Percentiles rank a stretch among this genome's conserved stretches.
Evolutionary conservation across 192 early-diverging fungal genomes (phyloP).

Genomic region (Coemansia umbellata): DNA sequence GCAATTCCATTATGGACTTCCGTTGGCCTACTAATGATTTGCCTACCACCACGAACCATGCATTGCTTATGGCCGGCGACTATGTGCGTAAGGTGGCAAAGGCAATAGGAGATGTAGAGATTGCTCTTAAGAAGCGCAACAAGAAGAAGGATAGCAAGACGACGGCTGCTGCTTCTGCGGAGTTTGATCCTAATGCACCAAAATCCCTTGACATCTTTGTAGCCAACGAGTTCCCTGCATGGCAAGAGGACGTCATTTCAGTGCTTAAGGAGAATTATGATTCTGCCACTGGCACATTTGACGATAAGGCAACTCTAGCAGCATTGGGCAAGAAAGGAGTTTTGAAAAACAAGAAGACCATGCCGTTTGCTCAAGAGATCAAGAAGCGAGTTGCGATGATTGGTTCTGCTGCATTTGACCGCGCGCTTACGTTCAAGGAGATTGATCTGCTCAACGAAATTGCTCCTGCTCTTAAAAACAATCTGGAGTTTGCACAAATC

Average conservation of each 20-base stretch:
- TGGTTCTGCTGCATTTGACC: conserved; percentile 73
- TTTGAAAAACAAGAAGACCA: conserved; percentile 92
- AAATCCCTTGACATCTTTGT: conserved; percentile 78
- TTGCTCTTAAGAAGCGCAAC: conserved; percentile 53
- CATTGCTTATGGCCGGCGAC: conserved; percentile 66
- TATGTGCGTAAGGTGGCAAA: conserved; percentile 76
- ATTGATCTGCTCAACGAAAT: conserved; percentile 56
- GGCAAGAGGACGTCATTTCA: conserved; percentile 76
- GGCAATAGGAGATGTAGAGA: conserved; percentile 78
- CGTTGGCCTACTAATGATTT: conserved; percentile 57
- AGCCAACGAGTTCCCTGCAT: conserved; percentile 81
- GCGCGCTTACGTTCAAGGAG: conserved; percentile 82
- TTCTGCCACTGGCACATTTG: conserved; percentile 56
- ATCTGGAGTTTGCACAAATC: conserved; percentile 57
- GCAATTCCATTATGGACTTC: conserved; percentile 65
- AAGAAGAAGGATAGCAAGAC: conserved; percentile 75
- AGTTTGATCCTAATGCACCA: conserved; percentile 57
- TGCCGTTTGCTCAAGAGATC: conserved; percentile 91
- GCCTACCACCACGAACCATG: conserved; percentile 62
- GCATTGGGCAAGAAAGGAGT: conserved; percentile 65
- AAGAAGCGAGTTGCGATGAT: conserved; percentile 72
- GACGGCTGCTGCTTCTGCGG: conserved; percentile 36
- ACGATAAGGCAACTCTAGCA: conserved; percentile 70
- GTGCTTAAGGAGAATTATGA: conserved; percentile 61
- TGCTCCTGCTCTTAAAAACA: conserved; percentile 55